Conservation (phyloP, 2,329 filamentous ascomycete species). For the Scytalidium lignicola region DNA sequence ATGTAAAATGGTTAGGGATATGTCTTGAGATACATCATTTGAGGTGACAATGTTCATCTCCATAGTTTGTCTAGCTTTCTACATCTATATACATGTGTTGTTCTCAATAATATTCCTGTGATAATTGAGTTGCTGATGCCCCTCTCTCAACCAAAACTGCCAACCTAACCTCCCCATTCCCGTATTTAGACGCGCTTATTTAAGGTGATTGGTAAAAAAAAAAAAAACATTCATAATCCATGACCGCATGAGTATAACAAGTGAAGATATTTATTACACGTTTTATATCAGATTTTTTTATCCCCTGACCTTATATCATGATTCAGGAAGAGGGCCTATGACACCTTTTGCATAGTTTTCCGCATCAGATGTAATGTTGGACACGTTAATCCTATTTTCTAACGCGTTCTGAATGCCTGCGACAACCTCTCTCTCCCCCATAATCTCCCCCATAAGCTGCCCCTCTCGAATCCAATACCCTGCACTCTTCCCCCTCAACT, state of each 20-base stretch:
- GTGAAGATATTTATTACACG: too few relatives aligned
- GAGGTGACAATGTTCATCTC: not conserved
- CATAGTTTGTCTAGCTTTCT: not conserved
- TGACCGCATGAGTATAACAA: too few relatives aligned
- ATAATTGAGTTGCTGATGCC: too few relatives aligned
- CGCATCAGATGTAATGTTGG: constrained; percentile 56
- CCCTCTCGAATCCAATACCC: constrained; percentile 81
- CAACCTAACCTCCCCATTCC: too few relatives aligned
- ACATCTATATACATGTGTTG: too few relatives aligned
- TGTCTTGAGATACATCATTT: not conserved
- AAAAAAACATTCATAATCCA: too few relatives aligned
- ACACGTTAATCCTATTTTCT: constrained; percentile 57
- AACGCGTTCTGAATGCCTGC: constrained; percentile 66
- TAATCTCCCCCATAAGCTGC: constrained; percentile 63
- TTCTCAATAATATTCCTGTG: too few relatives aligned
- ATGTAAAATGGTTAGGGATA: not conserved
- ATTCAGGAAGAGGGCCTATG: constrained; percentile 11
- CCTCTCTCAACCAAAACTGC: too few relatives aligned
- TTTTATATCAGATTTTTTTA: not conserved
- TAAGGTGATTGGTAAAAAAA: too few relatives aligned
- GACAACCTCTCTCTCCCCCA: constrained; percentile 74
- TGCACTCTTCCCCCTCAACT: constrained; percentile 59
- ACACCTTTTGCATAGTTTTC: constrained; percentile 52
- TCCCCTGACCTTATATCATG: not conserved
- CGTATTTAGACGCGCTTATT: too few relatives aligned